Conservation (phyloP, 495 filamentous ascomycete species). For the Neurospora sp. region DNA sequence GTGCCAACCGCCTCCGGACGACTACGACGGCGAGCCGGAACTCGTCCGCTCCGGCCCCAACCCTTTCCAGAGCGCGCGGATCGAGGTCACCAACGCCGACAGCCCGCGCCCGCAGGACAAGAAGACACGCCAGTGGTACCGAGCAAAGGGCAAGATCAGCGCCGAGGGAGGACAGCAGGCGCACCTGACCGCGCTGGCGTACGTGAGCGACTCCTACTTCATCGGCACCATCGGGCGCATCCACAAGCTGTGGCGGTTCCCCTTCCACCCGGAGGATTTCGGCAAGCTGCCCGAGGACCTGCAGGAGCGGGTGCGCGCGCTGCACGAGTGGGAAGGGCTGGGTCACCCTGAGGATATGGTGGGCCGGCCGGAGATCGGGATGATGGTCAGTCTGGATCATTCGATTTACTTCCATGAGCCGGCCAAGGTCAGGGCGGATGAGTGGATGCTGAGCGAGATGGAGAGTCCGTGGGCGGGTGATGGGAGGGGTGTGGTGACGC, state of each 20-base stretch:
- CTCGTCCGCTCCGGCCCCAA: slow-evolving; percentile 22
- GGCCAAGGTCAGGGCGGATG: slow-evolving; percentile 67
- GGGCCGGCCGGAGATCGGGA: slow-evolving; percentile 54
- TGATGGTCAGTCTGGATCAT: slow-evolving; percentile 95
- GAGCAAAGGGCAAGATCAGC: slow-evolving; percentile 62
- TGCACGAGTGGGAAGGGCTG: slow-evolving; percentile 35
- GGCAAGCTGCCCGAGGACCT: slow-evolving; percentile 20
- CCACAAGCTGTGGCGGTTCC: slow-evolving; percentile 60
- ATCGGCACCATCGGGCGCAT: slow-evolving; percentile 76
- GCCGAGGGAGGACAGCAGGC: slow-evolving; percentile 55
- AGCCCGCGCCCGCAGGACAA: slow-evolving; percentile 47
- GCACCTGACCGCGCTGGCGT: slow-evolving; percentile 79
- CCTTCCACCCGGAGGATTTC: slow-evolving; percentile 26
- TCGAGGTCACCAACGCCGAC: slow-evolving; percentile 38
- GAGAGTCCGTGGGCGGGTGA: slow-evolving; percentile 90
- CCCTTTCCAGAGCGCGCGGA: slow-evolving; percentile 49
- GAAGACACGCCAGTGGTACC: slow-evolving; percentile 67
- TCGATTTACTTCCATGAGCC: slow-evolving; percentile 93
- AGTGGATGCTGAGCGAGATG: slow-evolving; percentile 92
- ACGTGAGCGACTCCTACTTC: slow-evolving; percentile 86
- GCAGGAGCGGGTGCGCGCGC: slow-evolving; percentile 18
- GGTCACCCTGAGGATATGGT: slow-evolving; percentile 28
- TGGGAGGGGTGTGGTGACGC: slow-evolving; percentile 74
- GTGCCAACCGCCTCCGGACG: slow-evolving; percentile 26
- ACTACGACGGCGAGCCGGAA: slow-evolving; percentile 28